Evolutionary conservation across 1,284 basidiomycete species (phyloP).

Genomic region (Puccinia hordei): DNA sequence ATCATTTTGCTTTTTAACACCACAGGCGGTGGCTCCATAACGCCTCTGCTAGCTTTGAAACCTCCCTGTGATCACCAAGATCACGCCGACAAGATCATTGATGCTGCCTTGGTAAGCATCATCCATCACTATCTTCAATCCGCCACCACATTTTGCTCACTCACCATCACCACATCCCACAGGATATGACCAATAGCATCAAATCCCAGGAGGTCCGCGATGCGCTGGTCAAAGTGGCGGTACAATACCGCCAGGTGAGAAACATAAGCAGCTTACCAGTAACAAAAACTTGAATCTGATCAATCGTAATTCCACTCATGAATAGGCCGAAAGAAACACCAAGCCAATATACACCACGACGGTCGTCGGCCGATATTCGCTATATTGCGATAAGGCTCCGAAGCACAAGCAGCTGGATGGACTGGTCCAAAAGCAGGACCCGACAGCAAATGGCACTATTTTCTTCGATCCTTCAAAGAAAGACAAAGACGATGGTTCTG

Average conservation of each 20-base stretch:
- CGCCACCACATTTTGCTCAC: background rate
- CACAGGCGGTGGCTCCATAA: slow-evolving; percentile 30
- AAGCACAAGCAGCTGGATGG: slow-evolving; percentile 17
- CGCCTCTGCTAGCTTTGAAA: slow-evolving; percentile 27
- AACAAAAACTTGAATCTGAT: too few relatives aligned
- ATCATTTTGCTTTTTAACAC: background rate
- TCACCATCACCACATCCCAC: background rate
- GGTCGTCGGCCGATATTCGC: slow-evolving; percentile 22
- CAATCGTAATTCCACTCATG: background rate
- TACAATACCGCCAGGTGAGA: slow-evolving; percentile 30
- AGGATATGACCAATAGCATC: slow-evolving; percentile 40
- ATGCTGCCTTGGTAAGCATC: slow-evolving; percentile 22
- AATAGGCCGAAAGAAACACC: slow-evolving; percentile 42
- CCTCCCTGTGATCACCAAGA: slow-evolving; percentile 27
- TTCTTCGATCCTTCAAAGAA: slow-evolving; percentile 41
- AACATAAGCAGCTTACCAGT: background rate
- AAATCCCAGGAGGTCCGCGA: background rate
- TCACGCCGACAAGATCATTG: slow-evolving; percentile 36
- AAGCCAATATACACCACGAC: background rate
- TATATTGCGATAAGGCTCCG: slow-evolving; percentile 33
- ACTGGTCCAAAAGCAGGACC: slow-evolving; percentile 33
- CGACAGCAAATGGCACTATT: background rate
- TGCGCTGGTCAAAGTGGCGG: slow-evolving; percentile 25
- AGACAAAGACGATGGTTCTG: slow-evolving; percentile 17
- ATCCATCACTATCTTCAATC: too few relatives aligned